These are phyloP conservation scores for Carex littledalei DNA, from an alignment of 176 grass and related monocot species.

Conservation along the genomic window DNA sequence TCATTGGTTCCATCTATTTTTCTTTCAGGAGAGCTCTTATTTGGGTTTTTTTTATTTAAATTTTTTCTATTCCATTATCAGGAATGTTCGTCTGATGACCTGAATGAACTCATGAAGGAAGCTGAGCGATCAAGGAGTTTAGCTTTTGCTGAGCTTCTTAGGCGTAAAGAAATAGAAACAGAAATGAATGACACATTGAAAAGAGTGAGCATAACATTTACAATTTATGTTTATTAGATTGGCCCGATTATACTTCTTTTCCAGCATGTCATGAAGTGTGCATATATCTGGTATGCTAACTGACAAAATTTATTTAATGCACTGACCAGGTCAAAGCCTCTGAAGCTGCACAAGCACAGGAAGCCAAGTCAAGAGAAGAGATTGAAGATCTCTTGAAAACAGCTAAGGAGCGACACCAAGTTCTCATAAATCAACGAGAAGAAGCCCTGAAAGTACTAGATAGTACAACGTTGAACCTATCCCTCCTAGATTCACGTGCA, in stretches of 20 bases:
- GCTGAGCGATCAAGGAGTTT: slow-evolving; percentile 58
- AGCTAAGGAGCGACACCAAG: slow-evolving; percentile 40
- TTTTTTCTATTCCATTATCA: slow-evolving; percentile 21
- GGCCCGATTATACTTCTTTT: neutral
- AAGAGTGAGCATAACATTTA: slow-evolving; percentile 39
- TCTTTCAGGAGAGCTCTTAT: slow-evolving; percentile 1
- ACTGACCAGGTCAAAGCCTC: slow-evolving; percentile 42
- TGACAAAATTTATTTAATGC: neutral
- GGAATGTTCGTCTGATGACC: slow-evolving; percentile 37
- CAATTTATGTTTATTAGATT: neutral
- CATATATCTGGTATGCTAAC: slow-evolving; percentile 8
- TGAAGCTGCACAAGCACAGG: slow-evolving; percentile 36
- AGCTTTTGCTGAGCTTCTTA: slow-evolving; percentile 74
- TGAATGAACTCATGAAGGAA: slow-evolving; percentile 53
- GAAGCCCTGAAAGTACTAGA: slow-evolving; percentile 39
- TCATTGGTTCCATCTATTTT: slow-evolving; percentile 16
- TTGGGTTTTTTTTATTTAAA: neutral
- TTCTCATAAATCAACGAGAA: slow-evolving; percentile 41
- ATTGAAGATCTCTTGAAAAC: slow-evolving; percentile 42
- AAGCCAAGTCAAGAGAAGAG: slow-evolving; percentile 46
- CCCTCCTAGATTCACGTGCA: slow-evolving; percentile 31
- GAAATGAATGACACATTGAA: slow-evolving; percentile 37
- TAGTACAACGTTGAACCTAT: slow-evolving; percentile 41
- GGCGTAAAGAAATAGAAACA: slow-evolving; percentile 62
- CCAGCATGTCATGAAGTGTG: neutral